Evolutionary conservation across 148 eudicot genomes (phyloP), one percentile per base, ranked within the genome.

Genomic region (Suaeda aralocaspica): DNA sequence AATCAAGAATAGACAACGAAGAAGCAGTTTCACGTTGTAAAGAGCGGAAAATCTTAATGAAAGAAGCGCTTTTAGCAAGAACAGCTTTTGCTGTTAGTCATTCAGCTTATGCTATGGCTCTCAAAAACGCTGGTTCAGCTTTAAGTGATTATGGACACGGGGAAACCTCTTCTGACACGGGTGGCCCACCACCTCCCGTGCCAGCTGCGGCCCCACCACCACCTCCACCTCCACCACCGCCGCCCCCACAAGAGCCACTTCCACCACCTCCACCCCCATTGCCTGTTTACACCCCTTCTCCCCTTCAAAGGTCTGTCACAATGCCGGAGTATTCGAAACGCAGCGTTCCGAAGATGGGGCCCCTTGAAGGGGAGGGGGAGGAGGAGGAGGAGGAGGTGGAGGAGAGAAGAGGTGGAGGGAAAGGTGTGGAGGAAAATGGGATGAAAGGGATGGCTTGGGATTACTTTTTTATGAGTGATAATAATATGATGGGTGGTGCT

Each of bases 1-100:
- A 94, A 71, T 94, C 98, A 30, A 91, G 85, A 77, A 91, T 94
- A 59, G 97, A 91, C 41, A 88, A 94, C 49, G 98, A 94, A 66
- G 98, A 94, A 62, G 79, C 96, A 16, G 98, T 94, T 2, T 72
- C 96, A 0, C 77, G 98, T 6, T 94, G 98, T 63, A 94, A 91
- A 59, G 97, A 94, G 15, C 81, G 98, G 59, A 76, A 80, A 67
- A 87, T 88, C 64, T 75, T 84, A 21, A 94, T 94, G 92, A 94
- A 94, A 66, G 96, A 94, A n/a, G 98, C 96, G 0, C 87, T 94
- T 1, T 21, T 79, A 28, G 84, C 84, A 0, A 78, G 98, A n/a
- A 91, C 82, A 53, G 86, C 86, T 0, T 94, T 88, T 63, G 96
- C 89, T 7, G 79, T 90, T 14, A 96, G 86, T 0, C 98, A 94